Evolutionary conservation across 306 rosid genomes (phyloP).

Genomic region (Trichosanthes truncata): DNA sequence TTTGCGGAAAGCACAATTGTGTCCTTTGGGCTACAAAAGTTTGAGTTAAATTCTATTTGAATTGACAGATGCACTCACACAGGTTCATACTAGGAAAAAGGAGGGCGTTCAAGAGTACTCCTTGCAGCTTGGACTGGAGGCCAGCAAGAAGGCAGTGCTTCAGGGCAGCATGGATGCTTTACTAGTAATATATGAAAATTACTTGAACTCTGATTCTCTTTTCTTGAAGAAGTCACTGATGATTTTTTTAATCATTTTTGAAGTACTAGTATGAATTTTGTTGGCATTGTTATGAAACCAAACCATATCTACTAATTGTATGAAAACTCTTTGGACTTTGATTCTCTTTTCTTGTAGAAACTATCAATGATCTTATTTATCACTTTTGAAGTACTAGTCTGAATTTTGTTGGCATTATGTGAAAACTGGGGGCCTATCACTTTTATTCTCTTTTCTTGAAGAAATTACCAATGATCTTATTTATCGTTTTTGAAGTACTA

Average conservation of each 20-base stretch:
- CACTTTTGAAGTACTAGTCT: background rate
- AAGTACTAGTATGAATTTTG: background rate
- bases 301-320: background rate
- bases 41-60: constrained; percentile 16
- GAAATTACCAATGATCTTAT: background rate
- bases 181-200: constrained; percentile 38
- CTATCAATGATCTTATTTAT: background rate
- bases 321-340: background rate
- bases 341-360: background rate
- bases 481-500: background rate
- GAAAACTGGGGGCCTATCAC: background rate
- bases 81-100: constrained; percentile 42
- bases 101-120: constrained; percentile 45
- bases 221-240: background rate
- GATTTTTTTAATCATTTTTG: background rate
- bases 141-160: constrained; percentile 63
- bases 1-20: background rate
- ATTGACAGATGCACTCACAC: constrained; percentile 59
- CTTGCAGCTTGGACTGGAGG: constrained; percentile 56
- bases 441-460: background rate
- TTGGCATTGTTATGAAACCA: background rate
- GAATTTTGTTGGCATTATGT: background rate
- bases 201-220: constrained; percentile 9
- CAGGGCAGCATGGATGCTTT: constrained; percentile 73
- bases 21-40: constrained; percentile 7